phyloP scores from a whole-genome alignment of 805 yeast species.

The Myxozyma vanderwaltii region DNA sequence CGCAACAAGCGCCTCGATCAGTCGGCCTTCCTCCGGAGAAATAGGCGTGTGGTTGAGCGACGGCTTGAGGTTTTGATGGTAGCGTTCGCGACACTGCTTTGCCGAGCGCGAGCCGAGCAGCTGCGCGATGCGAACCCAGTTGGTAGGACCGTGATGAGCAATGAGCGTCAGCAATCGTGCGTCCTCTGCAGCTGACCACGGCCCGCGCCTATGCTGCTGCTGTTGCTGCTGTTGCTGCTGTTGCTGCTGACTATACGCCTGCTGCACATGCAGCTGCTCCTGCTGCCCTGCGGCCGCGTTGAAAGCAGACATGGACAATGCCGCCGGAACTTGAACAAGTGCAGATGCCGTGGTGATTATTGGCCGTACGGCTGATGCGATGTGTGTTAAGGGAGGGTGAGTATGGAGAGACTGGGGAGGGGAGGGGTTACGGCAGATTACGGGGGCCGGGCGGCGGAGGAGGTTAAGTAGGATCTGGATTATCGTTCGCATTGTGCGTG shows the following conservation, averaged over 20 bases:
- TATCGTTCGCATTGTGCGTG: slow-evolving; percentile 1
- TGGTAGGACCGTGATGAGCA: slow-evolving; percentile 70
- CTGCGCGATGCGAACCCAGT: slow-evolving; percentile 86
- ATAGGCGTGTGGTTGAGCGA: slow-evolving; percentile 79
- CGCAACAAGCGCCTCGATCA: slow-evolving; percentile 76
- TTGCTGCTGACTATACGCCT: neutral
- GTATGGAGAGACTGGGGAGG: neutral
- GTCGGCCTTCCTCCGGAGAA: slow-evolving; percentile 77
- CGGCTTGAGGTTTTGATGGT: slow-evolving; percentile 89
- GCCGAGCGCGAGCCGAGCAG: slow-evolving; percentile 77
- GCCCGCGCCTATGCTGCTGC: slow-evolving; percentile 51
- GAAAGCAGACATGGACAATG: slow-evolving; percentile 6
- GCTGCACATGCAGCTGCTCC: slow-evolving; percentile 12
- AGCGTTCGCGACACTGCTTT: slow-evolving; percentile 88
- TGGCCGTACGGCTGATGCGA: neutral
- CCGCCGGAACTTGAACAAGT: slow-evolving; percentile 5
- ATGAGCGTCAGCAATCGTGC: slow-evolving; percentile 69
- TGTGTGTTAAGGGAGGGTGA: neutral
- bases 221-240: slow-evolving; percentile 5
- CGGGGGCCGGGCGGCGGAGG: neutral
- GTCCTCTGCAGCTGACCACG: slow-evolving; percentile 90
- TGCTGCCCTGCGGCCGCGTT: neutral
- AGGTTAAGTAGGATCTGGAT: neutral
- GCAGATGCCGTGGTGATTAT: neutral
- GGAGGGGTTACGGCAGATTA: neutral